Conservation (phyloP, 345 rosid genomes). For the Bruguiera sexangula region DNA sequence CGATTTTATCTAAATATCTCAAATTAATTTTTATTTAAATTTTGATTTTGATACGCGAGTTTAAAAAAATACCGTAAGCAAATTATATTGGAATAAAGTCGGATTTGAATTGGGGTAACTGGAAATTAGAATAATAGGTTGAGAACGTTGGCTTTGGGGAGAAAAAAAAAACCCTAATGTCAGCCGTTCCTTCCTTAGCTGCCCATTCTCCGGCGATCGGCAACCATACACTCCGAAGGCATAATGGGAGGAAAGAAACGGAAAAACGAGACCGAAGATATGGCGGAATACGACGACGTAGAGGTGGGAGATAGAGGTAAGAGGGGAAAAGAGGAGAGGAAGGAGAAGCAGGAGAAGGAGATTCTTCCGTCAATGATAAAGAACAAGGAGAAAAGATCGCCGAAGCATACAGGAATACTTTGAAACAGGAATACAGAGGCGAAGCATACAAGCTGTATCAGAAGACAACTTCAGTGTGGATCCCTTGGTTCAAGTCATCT, state of each 20-base stretch:
- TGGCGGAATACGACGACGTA: neutral
- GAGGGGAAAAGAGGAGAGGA: constrained; percentile 29
- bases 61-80: no score
- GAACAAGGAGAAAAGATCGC: constrained; percentile 87
- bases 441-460: constrained; percentile 82
- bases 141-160: no score
- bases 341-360: constrained; percentile 25
- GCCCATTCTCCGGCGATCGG: neutral
- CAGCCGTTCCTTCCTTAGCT: neutral
- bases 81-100: no score
- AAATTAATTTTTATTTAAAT: no score
- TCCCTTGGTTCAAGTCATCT: constrained; percentile 83
- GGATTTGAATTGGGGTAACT: no score
- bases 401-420: no score
- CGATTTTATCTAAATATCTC: no score
- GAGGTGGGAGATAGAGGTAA: neutral
- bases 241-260: constrained; percentile 11
- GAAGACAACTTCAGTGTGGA: constrained; percentile 86
- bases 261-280: neutral
- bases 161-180: neutral
- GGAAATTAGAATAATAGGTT: no score
- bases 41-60: no score
- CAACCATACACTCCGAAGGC: neutral
- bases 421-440: constrained; percentile 69
- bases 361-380: constrained; percentile 83